Evolutionary conservation across 495 filamentous ascomycete genomes (phyloP), one percentile per base, ranked within the genome.

Genomic region (Aspergillus olivimuriae): DNA sequence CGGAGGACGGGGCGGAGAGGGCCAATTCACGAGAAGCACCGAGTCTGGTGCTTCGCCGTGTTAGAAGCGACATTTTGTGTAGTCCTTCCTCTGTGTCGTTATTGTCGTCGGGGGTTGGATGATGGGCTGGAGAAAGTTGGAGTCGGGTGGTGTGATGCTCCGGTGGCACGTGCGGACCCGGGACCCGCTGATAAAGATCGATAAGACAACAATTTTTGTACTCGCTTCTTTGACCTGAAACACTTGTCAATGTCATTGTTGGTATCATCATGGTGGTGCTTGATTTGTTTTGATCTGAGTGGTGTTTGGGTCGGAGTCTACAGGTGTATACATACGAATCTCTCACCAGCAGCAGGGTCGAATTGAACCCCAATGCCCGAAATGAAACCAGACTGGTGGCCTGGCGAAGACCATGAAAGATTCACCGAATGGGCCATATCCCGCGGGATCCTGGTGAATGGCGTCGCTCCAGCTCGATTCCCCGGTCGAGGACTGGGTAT

Each of bases 401-500:
- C 68, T n/a, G 69, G 68, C n/a, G 52, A 66, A 32, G 35, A 65
- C 21, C 69, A 74, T 51, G 66, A 74, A 32, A 63, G 67, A 2
- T 80, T 87, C 38, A 65, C 77, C 4, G 41, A 66, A 49, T 89
- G 84, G 84, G 78, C 82, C n/a, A 60, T 61, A 4, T 60, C 63
- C 3, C 66, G 75, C 30, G 80, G 80, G 8, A 66, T 88, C 33
- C 58, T 68, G 3, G 66, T 81, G 31, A 70, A 78, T 42, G 80
- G 80, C 10, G 76, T 89, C 40, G 62, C 58, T 14, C 77, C 83
- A 26, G 71, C 61, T 14, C 66, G 54, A 52, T 76, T 91, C 20
- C 76, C 79, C 7, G 80, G 80, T 2, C 70, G 82, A 18, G 87
- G 88, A 6, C 63, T 91, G 9, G 87, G 89, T 18, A 80, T 94